Evolutionary conservation across 768 basidiomycete species (phyloP), one percentile per base, ranked within the genome.

Genomic region (Favolaschia claudopus): DNA sequence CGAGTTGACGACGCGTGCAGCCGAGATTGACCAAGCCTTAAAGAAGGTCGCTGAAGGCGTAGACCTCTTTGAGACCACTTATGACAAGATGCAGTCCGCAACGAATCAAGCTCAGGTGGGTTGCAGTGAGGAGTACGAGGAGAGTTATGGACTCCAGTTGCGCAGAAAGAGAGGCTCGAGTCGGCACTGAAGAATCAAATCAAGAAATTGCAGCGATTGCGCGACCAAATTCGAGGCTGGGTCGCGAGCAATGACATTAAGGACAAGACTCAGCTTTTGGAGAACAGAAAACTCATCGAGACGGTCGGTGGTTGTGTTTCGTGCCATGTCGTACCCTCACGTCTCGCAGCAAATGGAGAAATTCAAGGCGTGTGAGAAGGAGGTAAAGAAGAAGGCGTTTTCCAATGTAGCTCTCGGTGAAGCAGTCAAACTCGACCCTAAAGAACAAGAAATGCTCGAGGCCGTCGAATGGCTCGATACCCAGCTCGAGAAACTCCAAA

Each of bases 331-430:
- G 5, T 15, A 2, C 9, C 43, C 56, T 55, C 71, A n/a, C n/a
- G n/a, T n/a, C n/a, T n/a, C 38, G 56, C 74, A 99, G 97, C 97
- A 99, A 99, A 99, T 99, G 97, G 97, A 99, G 82, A 96, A 95
- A 74, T 99, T 99, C 87, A 99, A 99, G 71, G 96, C 96, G 25
- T 95, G 96, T 78, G 97, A 99, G 81, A 99, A 99, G 80, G 97
- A 99, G 79, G 99, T 99, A 95, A 99, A 99, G 85, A 99, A 96
- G 58, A 99, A 99, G 77, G 97, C 97, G 0, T 99, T 99, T 77
- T 98, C 96, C 14, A 99, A 99, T 70, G 97, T 98, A 75, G 97
- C 97, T 34, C 82, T 99, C 34, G 96, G 91, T 55, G 93, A 95
- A 60, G 93, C 95, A n/a, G 86, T 93, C 36, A 95, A 93, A 69